Percentiles rank a stretch among this genome's conserved stretches.
Evolutionary conservation across 352 stramenopile species (phyloP).

Genomic region (Pythium phragmitis): DNA sequence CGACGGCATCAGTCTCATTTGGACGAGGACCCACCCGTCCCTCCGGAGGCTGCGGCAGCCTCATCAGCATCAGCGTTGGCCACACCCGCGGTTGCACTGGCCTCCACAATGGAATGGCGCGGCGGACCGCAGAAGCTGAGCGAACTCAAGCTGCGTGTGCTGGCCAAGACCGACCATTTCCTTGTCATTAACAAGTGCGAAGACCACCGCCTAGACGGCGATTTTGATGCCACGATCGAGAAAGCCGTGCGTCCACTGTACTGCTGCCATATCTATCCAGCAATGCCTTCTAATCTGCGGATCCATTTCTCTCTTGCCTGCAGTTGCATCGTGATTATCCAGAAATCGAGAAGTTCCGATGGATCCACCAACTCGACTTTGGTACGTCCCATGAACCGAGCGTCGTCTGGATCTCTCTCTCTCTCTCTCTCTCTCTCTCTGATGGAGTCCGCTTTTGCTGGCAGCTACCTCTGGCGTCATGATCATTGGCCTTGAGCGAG

Average conservation of each 20-base stretch:
- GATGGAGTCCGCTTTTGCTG: not conserved
- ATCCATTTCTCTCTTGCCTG: not conserved
- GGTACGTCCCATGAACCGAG: slow-evolving; percentile 30
- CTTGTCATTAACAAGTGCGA: slow-evolving; percentile 80
- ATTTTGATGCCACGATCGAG: slow-evolving; percentile 88
- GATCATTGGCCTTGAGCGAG: slow-evolving; percentile 68
- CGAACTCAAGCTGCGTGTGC: slow-evolving; percentile 52
- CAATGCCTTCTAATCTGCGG: no score
- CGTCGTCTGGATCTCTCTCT: not conserved
- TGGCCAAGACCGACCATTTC: slow-evolving; percentile 51
- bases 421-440: not conserved
- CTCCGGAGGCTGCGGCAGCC: not conserved
- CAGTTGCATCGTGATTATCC: slow-evolving; percentile 72
- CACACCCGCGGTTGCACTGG: not conserved
- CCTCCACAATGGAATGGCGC: slow-evolving; percentile 29
- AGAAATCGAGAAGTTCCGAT: slow-evolving; percentile 79
- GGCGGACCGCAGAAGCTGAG: slow-evolving; percentile 57
- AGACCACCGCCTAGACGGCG: slow-evolving; percentile 84
- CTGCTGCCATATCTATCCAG: slow-evolving; percentile 13
- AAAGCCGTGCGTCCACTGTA: slow-evolving; percentile 56
- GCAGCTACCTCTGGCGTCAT: slow-evolving; percentile 85
- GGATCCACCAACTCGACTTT: slow-evolving; percentile 91
- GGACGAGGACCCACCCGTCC: slow-evolving; percentile 20
- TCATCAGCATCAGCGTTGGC: slow-evolving; percentile 15
- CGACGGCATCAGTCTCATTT: slow-evolving; percentile 58